Evolutionary conservation across 495 filamentous ascomycete species (phyloP).

Genomic region (Paragyromitra xinjiangensis): DNA sequence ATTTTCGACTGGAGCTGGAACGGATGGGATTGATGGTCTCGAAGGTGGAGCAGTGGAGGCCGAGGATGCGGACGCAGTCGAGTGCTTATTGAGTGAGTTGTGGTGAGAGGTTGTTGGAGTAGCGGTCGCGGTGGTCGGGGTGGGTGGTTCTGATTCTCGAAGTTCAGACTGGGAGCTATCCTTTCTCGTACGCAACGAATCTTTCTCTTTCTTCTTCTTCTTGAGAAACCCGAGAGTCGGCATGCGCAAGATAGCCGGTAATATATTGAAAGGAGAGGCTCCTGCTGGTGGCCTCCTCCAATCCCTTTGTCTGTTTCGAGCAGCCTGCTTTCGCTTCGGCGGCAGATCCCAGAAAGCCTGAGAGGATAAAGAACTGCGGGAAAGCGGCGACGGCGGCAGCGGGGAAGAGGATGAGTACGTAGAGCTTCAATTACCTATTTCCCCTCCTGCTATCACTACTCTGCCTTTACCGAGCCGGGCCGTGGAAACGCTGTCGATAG

Average conservation of each 20-base stretch:
- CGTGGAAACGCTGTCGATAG: constrained; percentile 49
- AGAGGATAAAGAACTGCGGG: constrained; percentile 47
- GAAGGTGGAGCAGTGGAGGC: constrained; percentile 55
- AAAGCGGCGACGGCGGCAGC: constrained; percentile 35
- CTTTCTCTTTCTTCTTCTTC: constrained; percentile 92
- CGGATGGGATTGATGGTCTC: constrained; percentile 58
- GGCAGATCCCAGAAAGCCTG: constrained; percentile 46
- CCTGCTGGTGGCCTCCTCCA: constrained; percentile 56
- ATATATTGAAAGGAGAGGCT: constrained; percentile 55
- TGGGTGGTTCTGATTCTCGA: constrained; percentile 56
- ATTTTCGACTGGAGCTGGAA: constrained; percentile 56
- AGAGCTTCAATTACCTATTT: constrained; percentile 51
- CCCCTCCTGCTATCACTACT: constrained; percentile 47
- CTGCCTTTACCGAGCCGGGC: constrained; percentile 49
- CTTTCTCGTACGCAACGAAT: constrained; percentile 59
- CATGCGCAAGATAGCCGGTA: constrained; percentile 64
- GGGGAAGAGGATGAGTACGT: constrained; percentile 40
- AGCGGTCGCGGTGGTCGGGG: constrained; percentile 65
- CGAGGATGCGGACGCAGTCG: constrained; percentile 60
- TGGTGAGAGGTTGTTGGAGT: constrained; percentile 68
- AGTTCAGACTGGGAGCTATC: constrained; percentile 57
- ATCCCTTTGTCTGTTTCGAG: constrained; percentile 58
- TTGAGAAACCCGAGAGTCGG: constrained; percentile 87
- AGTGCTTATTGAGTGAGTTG: constrained; percentile 63
- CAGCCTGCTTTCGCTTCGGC: constrained; percentile 49